phyloP scores from a whole-genome alignment of 1,139 yeast genomes.

The Sugiyamaella japonica region DNA sequence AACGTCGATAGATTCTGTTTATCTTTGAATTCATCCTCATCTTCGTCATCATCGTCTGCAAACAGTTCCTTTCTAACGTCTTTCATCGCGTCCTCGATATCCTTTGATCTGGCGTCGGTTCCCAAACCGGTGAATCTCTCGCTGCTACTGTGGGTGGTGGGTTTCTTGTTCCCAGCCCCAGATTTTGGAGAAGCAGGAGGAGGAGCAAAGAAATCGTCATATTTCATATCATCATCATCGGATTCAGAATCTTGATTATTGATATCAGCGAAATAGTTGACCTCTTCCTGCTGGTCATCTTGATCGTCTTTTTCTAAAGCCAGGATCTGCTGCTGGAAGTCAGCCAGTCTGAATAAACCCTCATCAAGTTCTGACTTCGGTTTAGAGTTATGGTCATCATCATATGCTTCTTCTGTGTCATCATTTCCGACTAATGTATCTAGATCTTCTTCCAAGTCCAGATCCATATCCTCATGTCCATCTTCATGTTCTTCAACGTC shows the following conservation, averaged over 20 bases:
- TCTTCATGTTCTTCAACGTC: constrained; percentile 20
- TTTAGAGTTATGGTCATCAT: constrained; percentile 30
- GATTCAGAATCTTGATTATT: constrained; percentile 47
- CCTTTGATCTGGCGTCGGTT: constrained; percentile 57
- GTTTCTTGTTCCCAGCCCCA: constrained; percentile 27
- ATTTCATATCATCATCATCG: constrained; percentile 39
- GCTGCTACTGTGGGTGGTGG: constrained; percentile 44
- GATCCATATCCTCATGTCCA: constrained; percentile 25
- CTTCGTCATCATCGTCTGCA: constrained; percentile 44
- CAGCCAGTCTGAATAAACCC: constrained; percentile 81
- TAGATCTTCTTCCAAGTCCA: constrained; percentile 23
- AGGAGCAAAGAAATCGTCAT: constrained; percentile 45
- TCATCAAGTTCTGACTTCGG: constrained; percentile 67
- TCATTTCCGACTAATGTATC: constrained; percentile 20
- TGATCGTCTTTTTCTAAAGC: constrained; percentile 59
- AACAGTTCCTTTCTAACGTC: constrained; percentile 59
- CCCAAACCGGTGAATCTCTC: constrained; percentile 59
- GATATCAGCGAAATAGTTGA: constrained; percentile 66
- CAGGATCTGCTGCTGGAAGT: constrained; percentile 77
- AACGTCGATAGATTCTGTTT: constrained; percentile 61
- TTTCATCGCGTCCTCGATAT: constrained; percentile 52
- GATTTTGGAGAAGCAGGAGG: constrained; percentile 25
- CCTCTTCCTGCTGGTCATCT: constrained; percentile 62
- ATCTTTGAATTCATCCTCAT: constrained; percentile 39
- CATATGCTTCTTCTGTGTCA: constrained; percentile 25